Conservation (phyloP, 768 basidiomycete species). For the Asterophora lycoperdoides region DNA sequence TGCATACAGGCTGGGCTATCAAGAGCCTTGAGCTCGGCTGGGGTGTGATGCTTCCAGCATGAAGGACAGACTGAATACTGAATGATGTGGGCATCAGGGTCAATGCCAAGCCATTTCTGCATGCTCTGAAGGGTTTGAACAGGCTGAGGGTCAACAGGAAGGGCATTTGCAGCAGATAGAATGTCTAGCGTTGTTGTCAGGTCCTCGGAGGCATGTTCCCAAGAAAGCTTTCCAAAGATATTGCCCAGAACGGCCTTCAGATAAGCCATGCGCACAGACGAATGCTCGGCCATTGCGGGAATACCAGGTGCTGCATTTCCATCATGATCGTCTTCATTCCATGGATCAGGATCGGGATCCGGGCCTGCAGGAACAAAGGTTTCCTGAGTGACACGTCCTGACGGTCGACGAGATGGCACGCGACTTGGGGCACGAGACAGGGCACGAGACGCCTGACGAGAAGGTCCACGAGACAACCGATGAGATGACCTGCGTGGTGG, state of each 20-base stretch:
- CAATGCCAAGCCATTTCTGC: too few relatives aligned
- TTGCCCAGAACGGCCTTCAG: not conserved
- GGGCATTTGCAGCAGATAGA: not conserved
- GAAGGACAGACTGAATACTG: not conserved
- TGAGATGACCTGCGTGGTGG: too few relatives aligned
- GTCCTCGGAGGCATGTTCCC: not conserved
- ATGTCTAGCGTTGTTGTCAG: not conserved
- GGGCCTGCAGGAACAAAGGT: too few relatives aligned
- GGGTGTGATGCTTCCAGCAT: conserved; percentile 7
- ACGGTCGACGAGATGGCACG: too few relatives aligned
- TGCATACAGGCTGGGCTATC: not conserved
- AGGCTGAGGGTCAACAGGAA: not conserved
- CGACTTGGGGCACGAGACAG: too few relatives aligned
- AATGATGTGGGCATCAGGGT: too few relatives aligned
- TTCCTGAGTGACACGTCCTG: too few relatives aligned
- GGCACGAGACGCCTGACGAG: too few relatives aligned
- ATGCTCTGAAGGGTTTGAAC: conserved; percentile 1
- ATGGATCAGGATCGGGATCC: too few relatives aligned
- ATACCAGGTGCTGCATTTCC: too few relatives aligned
- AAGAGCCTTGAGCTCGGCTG: not conserved
- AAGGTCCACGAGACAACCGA: too few relatives aligned
- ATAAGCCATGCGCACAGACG: not conserved
- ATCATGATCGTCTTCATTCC: too few relatives aligned
- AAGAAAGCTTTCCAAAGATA: not conserved
- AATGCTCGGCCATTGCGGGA: not conserved